A percentile compares a stretch with the other conserved stretches of the same genome.
Evolutionary conservation across 345 rosid genomes (phyloP).

Genomic region (Eucalyptus polybractea): DNA sequence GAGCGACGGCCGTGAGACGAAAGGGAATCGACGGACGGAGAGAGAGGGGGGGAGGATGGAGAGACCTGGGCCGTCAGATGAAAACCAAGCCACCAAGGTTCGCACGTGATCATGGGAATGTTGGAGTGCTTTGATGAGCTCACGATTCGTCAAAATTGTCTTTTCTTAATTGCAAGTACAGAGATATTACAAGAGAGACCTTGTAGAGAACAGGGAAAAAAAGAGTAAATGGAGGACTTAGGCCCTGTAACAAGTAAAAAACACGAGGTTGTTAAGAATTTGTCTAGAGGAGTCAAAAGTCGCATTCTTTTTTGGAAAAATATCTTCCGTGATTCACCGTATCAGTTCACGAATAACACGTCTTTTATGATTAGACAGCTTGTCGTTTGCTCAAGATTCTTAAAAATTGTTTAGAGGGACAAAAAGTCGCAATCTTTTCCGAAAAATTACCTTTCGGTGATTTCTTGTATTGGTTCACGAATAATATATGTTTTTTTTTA

Average conservation of each 20-base stretch:
- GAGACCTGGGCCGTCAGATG: background rate
- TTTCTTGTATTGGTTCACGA: no score
- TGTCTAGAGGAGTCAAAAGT: no score
- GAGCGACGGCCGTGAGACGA: no score
- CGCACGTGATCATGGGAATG: background rate
- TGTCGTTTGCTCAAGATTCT: accelerated
- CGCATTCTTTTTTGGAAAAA: no score
- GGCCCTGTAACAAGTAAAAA: background rate
- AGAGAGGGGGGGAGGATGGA: background rate
- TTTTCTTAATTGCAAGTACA: background rate
- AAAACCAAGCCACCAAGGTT: background rate
- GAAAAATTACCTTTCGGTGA: no score
- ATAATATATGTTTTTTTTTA: no score
- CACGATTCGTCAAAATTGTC: background rate
- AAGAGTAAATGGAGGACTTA: background rate
- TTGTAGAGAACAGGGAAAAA: background rate
- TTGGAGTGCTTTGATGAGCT: background rate
- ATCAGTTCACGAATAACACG: no score
- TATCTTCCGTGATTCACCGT: accelerated
- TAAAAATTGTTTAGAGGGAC: accelerated
- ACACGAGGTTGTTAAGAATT: no score
- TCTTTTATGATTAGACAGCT: no score
- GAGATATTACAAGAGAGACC: background rate
- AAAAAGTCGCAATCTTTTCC: accelerated
- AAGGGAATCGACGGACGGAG: no score